A percentile compares a stretch with the other conserved stretches of the same genome.
These are phyloP conservation scores for Biscogniauxia marginata DNA, from an alignment of 2,329 filamentous ascomycete genomes.

Conservation along the genomic window DNA sequence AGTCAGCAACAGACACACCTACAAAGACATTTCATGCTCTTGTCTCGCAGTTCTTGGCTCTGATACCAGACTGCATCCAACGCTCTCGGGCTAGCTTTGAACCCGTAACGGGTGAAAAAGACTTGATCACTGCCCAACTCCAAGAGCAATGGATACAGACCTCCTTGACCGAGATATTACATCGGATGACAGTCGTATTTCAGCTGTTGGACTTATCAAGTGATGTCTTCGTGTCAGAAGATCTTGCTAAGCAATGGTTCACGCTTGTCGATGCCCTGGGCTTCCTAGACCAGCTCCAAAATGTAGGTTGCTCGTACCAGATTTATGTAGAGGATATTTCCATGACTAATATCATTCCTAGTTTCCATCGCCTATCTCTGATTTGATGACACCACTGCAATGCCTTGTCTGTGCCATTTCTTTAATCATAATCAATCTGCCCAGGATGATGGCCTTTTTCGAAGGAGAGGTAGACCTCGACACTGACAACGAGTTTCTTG, in stretches of 20 bases:
- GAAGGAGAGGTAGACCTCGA: slow-evolving; percentile 48
- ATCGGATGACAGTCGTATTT: slow-evolving; percentile 72
- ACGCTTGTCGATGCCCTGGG: slow-evolving; percentile 63
- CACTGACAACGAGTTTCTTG: slow-evolving; percentile 56
- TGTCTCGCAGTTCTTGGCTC: slow-evolving; percentile 47
- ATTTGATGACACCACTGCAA: slow-evolving; percentile 64
- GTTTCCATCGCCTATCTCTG: slow-evolving; percentile 27
- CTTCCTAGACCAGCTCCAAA: slow-evolving; percentile 67
- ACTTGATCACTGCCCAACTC: slow-evolving; percentile 25
- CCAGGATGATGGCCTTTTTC: slow-evolving; percentile 55
- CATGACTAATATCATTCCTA: slow-evolving; percentile 37
- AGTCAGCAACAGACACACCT: slow-evolving; percentile 26
- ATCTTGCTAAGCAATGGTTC: slow-evolving; percentile 70
- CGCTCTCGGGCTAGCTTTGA: slow-evolving; percentile 48
- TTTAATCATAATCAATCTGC: slow-evolving; percentile 67
- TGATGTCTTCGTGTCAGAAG: slow-evolving; percentile 54
- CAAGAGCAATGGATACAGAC: slow-evolving; percentile 31
- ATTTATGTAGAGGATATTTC: slow-evolving; percentile 22
- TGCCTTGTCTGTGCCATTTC: slow-evolving; percentile 69
- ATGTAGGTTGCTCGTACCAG: slow-evolving; percentile 43
- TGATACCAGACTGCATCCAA: slow-evolving; percentile 48
- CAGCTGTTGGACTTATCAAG: slow-evolving; percentile 62
- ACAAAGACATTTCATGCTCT: slow-evolving; percentile 43
- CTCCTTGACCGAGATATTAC: slow-evolving; percentile 62
- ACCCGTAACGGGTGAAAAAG: slow-evolving; percentile 50